Conservation (phyloP, 1,284 basidiomycete species). For the Pseudozyma flocculosa region DNA sequence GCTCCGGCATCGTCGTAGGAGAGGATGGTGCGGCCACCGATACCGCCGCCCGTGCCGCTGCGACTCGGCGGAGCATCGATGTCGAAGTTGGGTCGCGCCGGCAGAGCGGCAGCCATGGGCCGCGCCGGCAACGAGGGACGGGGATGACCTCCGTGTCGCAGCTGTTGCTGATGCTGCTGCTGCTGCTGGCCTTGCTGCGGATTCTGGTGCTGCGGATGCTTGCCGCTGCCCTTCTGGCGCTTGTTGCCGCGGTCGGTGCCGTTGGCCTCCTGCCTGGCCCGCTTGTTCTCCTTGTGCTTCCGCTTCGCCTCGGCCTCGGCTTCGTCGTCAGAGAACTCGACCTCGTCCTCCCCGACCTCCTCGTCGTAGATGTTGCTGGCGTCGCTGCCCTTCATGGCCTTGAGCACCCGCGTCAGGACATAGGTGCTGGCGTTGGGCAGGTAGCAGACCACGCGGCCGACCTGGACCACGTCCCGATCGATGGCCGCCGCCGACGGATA, state of each 20-base stretch:
- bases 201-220: slow-evolving; percentile 4
- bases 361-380: slow-evolving; percentile 90
- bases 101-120: slow-evolving; percentile 13
- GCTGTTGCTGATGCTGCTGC: slow-evolving; percentile 3
- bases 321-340: slow-evolving; percentile 89
- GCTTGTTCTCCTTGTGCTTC: slow-evolving; percentile 52
- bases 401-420: slow-evolving; percentile 71
- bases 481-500: slow-evolving; percentile 57
- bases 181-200: slow-evolving; percentile 2
- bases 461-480: slow-evolving; percentile 18
- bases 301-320: slow-evolving; percentile 71
- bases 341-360: slow-evolving; percentile 77
- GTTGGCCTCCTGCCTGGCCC: slow-evolving; percentile 13
- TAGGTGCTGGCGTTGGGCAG: slow-evolving; percentile 74
- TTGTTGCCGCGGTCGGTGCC: slow-evolving; percentile 24
- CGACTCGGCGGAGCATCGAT: slow-evolving; percentile 2
- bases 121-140: slow-evolving; percentile 11
- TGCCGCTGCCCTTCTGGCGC: slow-evolving; percentile 19
- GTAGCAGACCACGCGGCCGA: slow-evolving; percentile 67
- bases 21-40: background rate
- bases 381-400: slow-evolving; percentile 73
- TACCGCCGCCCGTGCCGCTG: no score
- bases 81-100: slow-evolving; percentile 18
- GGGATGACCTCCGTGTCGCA: background rate
- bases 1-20: slow-evolving; percentile 1